Conservation (phyloP, 208 protist species). For the Acanthamoeba triangularis region DNA sequence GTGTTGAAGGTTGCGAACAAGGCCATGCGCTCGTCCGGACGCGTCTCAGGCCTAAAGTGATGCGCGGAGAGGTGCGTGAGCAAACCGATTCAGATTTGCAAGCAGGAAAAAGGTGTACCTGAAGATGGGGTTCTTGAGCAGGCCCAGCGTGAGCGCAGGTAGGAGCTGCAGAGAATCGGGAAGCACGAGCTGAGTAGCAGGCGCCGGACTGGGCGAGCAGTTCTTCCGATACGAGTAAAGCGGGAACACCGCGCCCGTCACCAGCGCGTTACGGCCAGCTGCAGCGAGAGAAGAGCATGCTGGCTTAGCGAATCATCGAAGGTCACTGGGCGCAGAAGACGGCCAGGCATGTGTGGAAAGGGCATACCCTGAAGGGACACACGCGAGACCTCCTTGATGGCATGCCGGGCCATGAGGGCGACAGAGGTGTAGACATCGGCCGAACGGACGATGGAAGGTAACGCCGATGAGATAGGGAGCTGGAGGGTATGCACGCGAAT, state of each 20-base stretch:
- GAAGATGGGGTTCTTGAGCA: slow-evolving; percentile 66
- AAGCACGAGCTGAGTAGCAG: slow-evolving; percentile 53
- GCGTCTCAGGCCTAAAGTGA: background rate
- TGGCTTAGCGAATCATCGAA: no score
- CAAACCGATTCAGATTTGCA: background rate
- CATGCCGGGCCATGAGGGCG: slow-evolving; percentile 34
- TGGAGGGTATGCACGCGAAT: slow-evolving; percentile 91
- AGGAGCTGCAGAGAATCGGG: slow-evolving; percentile 68
- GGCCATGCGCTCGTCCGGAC: slow-evolving; percentile 26
- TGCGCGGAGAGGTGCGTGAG: background rate
- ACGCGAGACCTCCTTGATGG: slow-evolving; percentile 33
- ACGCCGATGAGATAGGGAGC: background rate
- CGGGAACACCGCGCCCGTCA: slow-evolving; percentile 58
- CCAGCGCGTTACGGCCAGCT: slow-evolving; percentile 70
- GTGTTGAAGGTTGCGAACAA: slow-evolving; percentile 68
- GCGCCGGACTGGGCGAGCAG: background rate
- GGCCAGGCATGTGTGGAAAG: background rate
- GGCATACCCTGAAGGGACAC: slow-evolving; percentile 6
- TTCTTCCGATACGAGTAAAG: slow-evolving; percentile 68
- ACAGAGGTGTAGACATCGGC: slow-evolving; percentile 66
- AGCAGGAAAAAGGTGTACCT: background rate
- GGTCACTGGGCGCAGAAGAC: no score
- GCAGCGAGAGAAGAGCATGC: background rate
- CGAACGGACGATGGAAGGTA: slow-evolving; percentile 1
- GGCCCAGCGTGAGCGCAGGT: slow-evolving; percentile 4